Base-by-base conservation (phyloP, 345 rosid genomes). In the Psidium guajava region DNA sequence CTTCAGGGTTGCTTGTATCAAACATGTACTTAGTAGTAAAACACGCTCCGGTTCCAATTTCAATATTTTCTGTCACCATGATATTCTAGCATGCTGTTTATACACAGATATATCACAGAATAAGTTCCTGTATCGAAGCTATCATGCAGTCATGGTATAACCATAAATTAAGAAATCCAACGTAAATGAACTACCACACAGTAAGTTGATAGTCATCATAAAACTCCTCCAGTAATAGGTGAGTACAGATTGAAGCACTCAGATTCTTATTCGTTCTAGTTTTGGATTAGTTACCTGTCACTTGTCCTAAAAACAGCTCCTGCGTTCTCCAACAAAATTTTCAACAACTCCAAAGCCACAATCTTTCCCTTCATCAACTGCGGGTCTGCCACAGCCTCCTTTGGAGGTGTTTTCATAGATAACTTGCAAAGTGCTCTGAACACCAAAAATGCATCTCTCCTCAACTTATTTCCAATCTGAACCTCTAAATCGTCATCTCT, bases 221-320 rank as follows among this genome's bases (percentile, higher is more conserved):
- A 64, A 32, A 64, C 22, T 64, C 75, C 77, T 64, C 77, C 77
- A 64, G 77, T 10, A 64, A 20, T 22, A 32, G 12, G 24, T 64
- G 77, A 64, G 77, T 64, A 32, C 77, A 64, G 18, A 64, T 32
- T 64, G 77, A 18, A 64, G 12, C 44, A 64, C 77, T 64, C 77
- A 64, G 24, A 32, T 64, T 64, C 44, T 32, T 32, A 32, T 64
- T 40, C 44, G 44, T 8, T 64, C 77, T 16, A 14, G 77, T 32
- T 64, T 16, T 32, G 24, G 24, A 20, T 18, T 64, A 64, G 50
- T n/a, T 91, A 97, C 99, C 99, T 97, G 84, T 97, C 99, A 84
- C 99, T 97, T 74, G 99, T 97, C 90, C 99, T 90, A 90, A 97
- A 97, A 82, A 96, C 99, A 69, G 98, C 98, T 77, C 99, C 99